Percentiles rank a stretch among this genome's conserved stretches.
These are phyloP conservation scores for Acacia pycnantha DNA, from an alignment of 331 rosid species.

Conservation along the genomic window DNA sequence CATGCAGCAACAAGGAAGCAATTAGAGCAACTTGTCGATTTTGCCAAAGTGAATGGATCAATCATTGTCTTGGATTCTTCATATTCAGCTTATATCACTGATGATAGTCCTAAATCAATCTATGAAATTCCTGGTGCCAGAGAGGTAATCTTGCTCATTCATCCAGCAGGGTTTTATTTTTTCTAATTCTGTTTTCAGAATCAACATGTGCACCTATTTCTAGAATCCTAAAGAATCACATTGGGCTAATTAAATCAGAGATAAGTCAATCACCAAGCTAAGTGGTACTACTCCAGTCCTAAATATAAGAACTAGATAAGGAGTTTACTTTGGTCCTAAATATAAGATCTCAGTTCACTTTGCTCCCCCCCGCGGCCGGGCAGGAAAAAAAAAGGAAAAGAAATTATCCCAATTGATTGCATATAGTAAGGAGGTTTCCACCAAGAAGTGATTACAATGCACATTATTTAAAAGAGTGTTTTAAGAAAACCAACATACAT, in stretches of 20 bases:
- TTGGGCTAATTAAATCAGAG: not conserved
- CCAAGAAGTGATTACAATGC: too few species aligned
- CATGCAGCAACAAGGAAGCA: slow-evolving; percentile 90
- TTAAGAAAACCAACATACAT: too few species aligned
- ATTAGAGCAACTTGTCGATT: slow-evolving; percentile 62
- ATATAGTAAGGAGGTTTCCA: too few species aligned
- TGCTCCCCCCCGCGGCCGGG: too few species aligned
- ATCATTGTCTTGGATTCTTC: slow-evolving; percentile 73
- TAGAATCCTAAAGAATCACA: not conserved
- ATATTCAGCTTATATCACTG: slow-evolving; percentile 69
- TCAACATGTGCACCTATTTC: not conserved
- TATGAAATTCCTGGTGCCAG: slow-evolving; percentile 78
- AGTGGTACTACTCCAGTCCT: too few species aligned
- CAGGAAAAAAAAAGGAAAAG: too few species aligned
- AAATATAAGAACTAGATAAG: too few species aligned
- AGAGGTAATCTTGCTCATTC: slow-evolving; percentile 44
- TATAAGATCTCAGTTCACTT: too few species aligned
- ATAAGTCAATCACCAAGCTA: not conserved
- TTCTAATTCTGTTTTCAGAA: slow-evolving; percentile 16
- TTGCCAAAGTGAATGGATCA: slow-evolving; percentile 77
- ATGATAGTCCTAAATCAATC: slow-evolving; percentile 72
- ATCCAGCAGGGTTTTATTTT: not conserved
- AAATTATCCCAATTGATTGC: too few species aligned
- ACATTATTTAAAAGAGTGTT: too few species aligned
- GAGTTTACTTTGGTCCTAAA: too few species aligned